Evolutionary conservation across 768 basidiomycete species (phyloP).

Genomic region (Lanmaoa pseudosensibilis): DNA sequence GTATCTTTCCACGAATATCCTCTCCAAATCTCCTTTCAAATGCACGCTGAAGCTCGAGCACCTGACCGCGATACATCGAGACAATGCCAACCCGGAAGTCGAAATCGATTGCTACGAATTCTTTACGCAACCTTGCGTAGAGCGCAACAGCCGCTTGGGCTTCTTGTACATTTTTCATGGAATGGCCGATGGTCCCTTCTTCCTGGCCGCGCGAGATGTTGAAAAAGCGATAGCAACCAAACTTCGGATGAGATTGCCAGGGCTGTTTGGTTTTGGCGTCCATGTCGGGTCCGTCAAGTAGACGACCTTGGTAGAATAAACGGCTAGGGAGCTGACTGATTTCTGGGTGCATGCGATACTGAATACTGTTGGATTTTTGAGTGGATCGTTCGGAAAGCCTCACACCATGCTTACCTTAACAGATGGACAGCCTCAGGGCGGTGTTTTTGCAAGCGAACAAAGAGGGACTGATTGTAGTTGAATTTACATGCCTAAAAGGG

Average conservation of each 20-base stretch:
- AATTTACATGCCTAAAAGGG: constrained; percentile 57
- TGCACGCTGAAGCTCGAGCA: constrained; percentile 64
- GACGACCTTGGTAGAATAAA: constrained; percentile 78
- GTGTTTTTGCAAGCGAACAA: constrained; percentile 84
- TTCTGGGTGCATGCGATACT: constrained; percentile 99
- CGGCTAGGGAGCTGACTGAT: constrained; percentile 88
- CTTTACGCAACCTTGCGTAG: constrained; percentile 65
- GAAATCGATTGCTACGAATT: constrained; percentile 58
- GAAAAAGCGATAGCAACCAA: constrained; percentile 88
- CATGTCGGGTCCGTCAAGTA: constrained; percentile 91
- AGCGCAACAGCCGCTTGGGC: constrained; percentile 73
- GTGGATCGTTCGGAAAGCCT: neutral
- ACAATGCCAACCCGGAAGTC: constrained; percentile 69
- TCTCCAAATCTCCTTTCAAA: constrained; percentile 75
- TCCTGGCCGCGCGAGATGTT: constrained; percentile 75
- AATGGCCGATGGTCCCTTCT: constrained; percentile 52
- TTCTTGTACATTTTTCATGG: constrained; percentile 75
- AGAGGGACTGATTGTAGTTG: constrained; percentile 87
- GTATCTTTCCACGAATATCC: constrained; percentile 67
- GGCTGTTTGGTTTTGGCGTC: constrained; percentile 72
- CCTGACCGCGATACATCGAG: constrained; percentile 93
- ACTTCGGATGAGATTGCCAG: constrained; percentile 80
- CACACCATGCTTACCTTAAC: constrained; percentile 59
- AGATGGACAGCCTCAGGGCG: constrained; percentile 85
- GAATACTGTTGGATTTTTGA: constrained; percentile 61